Conservation (phyloP, 306 rosid species). For the Acacia acuminata region DNA sequence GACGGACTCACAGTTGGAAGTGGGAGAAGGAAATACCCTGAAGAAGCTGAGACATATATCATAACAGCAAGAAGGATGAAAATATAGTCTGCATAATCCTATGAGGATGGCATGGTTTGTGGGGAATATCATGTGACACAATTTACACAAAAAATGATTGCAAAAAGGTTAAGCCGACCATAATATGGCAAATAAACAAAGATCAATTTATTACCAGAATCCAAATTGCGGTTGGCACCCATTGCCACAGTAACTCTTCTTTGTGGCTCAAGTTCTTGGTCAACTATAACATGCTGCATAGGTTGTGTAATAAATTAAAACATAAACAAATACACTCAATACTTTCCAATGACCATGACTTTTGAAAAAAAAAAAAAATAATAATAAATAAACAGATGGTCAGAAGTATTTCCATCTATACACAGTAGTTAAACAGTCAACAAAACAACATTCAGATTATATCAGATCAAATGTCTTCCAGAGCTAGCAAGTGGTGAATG, state of each 20-base stretch:
- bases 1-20: background rate
- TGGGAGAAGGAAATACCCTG: background rate
- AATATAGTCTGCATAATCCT: background rate
- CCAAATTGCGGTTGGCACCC: constrained; percentile 85
- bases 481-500: constrained; percentile 12
- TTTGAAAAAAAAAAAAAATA: background rate
- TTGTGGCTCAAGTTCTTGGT: constrained; percentile 80
- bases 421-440: constrained; percentile 10
- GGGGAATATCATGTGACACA: background rate
- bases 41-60: background rate
- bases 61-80: constrained; percentile 7
- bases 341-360: constrained; percentile 10
- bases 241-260: constrained; percentile 89
- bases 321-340: constrained; percentile 21
- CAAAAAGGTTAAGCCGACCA: constrained; percentile 20
- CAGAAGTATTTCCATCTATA: constrained; percentile 19
- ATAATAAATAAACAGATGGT: background rate
- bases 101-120: constrained; percentile 6
- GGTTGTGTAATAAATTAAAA: constrained; percentile 34
- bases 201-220: constrained; percentile 55
- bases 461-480: constrained; percentile 13
- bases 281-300: constrained; percentile 71
- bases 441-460: constrained; percentile 21
- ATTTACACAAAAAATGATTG: background rate
- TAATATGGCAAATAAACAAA: constrained; percentile 16